Percentiles rank a stretch among this genome's conserved stretches.
phyloP scores from a whole-genome alignment of 129 eudicot species.

The Arctium lappa region DNA sequence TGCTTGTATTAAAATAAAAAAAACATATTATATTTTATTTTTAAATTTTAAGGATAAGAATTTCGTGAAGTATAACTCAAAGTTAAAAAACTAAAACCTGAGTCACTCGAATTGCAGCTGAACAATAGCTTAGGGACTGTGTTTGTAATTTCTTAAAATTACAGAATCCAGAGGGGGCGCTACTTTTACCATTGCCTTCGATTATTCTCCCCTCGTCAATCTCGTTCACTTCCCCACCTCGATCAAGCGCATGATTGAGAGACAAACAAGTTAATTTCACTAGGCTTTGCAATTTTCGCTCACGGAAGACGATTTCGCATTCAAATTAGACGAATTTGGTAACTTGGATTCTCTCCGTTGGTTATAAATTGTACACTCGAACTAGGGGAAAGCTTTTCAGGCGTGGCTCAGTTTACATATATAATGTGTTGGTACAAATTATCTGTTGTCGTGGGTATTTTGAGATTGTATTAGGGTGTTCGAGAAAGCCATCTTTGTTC shows the following conservation, averaged over 20 bases:
- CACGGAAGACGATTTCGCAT: not conserved
- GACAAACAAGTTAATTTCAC: not conserved
- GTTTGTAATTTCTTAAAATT: not conserved
- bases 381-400: not conserved
- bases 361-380: not conserved
- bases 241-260: not conserved
- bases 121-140: not conserved
- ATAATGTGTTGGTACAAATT: not conserved
- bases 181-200: not conserved
- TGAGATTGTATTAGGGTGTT: conserved; percentile 6
- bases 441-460: not conserved
- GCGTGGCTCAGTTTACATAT: not conserved
- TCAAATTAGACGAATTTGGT: conserved; percentile 13
- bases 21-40: no score
- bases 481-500: not conserved
- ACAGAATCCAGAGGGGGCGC: not conserved
- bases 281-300: conserved; percentile 21
- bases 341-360: not conserved
- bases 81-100: not conserved
- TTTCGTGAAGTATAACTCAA: not conserved
- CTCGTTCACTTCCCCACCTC: not conserved
- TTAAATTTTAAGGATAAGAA: not conserved
- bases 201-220: not conserved
- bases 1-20: no score
- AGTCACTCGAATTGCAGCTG: not conserved